Conservation (phyloP, 768 basidiomycete genomes). For the Chlorophyllum brunneum region DNA sequence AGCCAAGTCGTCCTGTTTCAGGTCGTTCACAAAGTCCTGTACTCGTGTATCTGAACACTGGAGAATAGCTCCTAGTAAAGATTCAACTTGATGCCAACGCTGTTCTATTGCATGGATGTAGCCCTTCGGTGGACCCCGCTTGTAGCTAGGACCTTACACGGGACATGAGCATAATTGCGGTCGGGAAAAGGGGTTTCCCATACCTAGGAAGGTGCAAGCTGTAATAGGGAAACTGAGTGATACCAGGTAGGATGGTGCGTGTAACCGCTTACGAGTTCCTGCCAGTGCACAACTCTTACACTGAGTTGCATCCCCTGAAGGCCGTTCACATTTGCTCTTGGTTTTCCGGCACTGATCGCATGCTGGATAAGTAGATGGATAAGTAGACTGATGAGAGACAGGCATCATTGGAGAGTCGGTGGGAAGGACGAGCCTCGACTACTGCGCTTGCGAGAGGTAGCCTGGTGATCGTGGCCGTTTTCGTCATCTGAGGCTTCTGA, state of each 20-base stretch:
- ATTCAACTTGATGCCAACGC: slow-evolving; percentile 89
- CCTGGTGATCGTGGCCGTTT: slow-evolving; percentile 32
- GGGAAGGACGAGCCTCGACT: slow-evolving; percentile 46
- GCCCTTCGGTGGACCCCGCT: slow-evolving; percentile 83
- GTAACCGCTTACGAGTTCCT: slow-evolving; percentile 42
- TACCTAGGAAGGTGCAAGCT: slow-evolving; percentile 71
- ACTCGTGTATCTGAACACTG: slow-evolving; percentile 67
- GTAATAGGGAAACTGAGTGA: slow-evolving; percentile 16
- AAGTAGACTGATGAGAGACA: slow-evolving; percentile 10
- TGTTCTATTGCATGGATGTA: slow-evolving; percentile 94
- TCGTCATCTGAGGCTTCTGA: slow-evolving; percentile 63
- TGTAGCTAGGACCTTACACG: slow-evolving; percentile 65
- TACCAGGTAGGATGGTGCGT: slow-evolving; percentile 12
- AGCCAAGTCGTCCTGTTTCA: slow-evolving; percentile 72
- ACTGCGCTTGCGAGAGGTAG: slow-evolving; percentile 53
- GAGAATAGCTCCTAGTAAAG: slow-evolving; percentile 78
- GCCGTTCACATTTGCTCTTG: slow-evolving; percentile 81
- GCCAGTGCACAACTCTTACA: slow-evolving; percentile 64
- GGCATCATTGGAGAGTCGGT: background rate
- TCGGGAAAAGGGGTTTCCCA: background rate
- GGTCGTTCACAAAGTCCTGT: slow-evolving; percentile 55
- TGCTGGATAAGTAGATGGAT: slow-evolving; percentile 37
- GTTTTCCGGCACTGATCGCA: slow-evolving; percentile 88
- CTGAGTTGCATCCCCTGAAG: slow-evolving; percentile 36
- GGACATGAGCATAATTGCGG: background rate